phyloP scores from a whole-genome alignment of 805 yeast genomes.

The Geotrichum ghanense region DNA sequence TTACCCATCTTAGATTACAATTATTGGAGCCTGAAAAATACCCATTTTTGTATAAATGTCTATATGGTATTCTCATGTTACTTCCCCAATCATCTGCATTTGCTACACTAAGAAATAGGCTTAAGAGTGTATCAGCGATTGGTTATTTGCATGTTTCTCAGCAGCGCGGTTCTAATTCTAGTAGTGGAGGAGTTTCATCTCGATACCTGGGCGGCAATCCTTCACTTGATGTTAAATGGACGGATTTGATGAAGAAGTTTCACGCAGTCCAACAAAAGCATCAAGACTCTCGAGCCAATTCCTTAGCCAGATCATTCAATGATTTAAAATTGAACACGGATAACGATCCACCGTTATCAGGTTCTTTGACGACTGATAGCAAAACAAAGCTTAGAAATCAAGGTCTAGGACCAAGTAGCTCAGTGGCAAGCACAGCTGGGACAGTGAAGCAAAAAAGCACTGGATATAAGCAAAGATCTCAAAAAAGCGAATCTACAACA shows the following conservation, averaged over 20 bases:
- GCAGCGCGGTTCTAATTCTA: slow-evolving; percentile 9
- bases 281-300: slow-evolving; percentile 14
- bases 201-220: neutral
- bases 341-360: neutral
- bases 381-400: no score
- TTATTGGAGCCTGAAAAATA: slow-evolving; percentile 76
- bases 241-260: slow-evolving; percentile 37
- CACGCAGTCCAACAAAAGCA: slow-evolving; percentile 31
- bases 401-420: no score
- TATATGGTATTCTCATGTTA: slow-evolving; percentile 87
- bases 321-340: neutral
- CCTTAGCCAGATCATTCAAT: neutral
- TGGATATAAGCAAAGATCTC: no score
- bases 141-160: slow-evolving; percentile 18
- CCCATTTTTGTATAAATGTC: slow-evolving; percentile 73
- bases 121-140: slow-evolving; percentile 41
- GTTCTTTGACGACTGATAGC: no score
- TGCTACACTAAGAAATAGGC: slow-evolving; percentile 64
- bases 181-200: neutral
- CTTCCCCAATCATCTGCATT: slow-evolving; percentile 91
- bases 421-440: no score
- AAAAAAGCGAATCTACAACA: no score
- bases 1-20: slow-evolving; percentile 76
- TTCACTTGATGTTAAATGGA: slow-evolving; percentile 27
- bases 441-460: no score